These are phyloP conservation scores for Podila epigama DNA, from an alignment of 192 early-diverging fungal genomes.

Conservation along the genomic window DNA sequence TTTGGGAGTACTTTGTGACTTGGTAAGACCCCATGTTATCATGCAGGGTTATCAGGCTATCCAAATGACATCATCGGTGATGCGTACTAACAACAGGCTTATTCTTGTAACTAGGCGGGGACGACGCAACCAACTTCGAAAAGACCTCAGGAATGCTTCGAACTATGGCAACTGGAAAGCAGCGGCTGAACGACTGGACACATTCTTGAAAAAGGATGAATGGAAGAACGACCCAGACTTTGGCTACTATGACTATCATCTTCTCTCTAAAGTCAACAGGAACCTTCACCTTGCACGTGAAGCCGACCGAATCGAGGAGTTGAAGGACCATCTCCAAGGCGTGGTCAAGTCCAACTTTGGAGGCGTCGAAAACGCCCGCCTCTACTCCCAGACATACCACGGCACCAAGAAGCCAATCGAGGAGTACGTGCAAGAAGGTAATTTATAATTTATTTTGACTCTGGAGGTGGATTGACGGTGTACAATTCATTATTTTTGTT, in stretches of 20 bases:
- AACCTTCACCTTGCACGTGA: constrained; percentile 50
- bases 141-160: constrained; percentile 56
- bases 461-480: not conserved
- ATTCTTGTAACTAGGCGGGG: constrained; percentile 58
- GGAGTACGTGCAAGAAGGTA: constrained; percentile 71
- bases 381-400: constrained; percentile 77
- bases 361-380: constrained; percentile 74
- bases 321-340: constrained; percentile 61
- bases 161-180: constrained; percentile 71
- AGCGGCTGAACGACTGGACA: constrained; percentile 66
- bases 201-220: constrained; percentile 68
- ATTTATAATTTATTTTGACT: not conserved
- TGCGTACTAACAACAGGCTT: not conserved
- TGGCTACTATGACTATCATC: constrained; percentile 68
- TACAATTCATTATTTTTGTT: not conserved
- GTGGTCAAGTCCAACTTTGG: constrained; percentile 81
- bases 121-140: constrained; percentile 52
- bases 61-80: not conserved
- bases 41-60: not conserved
- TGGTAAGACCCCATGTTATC: constrained; percentile 51
- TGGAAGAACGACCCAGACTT: constrained; percentile 70
- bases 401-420: constrained; percentile 80
- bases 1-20: constrained; percentile 70
- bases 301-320: constrained; percentile 41
- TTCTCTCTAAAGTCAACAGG: constrained; percentile 67